These are phyloP conservation scores for Echinosophora koreensis DNA, from an alignment of 306 rosid genomes.

Conservation along the genomic window DNA sequence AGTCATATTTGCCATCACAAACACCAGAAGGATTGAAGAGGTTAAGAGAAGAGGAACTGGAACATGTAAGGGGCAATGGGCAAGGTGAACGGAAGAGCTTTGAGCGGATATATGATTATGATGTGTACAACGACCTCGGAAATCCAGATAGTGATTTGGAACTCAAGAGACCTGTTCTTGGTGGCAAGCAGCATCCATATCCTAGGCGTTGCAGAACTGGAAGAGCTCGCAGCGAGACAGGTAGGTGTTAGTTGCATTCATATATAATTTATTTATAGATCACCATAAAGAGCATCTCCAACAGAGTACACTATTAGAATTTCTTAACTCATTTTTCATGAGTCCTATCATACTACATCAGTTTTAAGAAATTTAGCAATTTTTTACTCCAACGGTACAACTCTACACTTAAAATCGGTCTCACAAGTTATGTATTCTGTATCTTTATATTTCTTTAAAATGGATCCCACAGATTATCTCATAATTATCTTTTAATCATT, in stretches of 20 bases:
- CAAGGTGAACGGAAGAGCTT: conserved; percentile 56
- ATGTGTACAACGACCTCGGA: conserved; percentile 77
- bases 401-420: too few relatives aligned
- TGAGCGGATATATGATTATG: conserved; percentile 74
- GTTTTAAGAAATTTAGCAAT: too few relatives aligned
- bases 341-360: too few relatives aligned
- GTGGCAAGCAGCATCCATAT: conserved; percentile 63
- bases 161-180: conserved; percentile 63
- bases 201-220: conserved; percentile 87
- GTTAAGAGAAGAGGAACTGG: conserved; percentile 58
- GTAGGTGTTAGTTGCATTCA: not conserved
- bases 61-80: conserved; percentile 60
- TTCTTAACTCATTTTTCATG: too few relatives aligned
- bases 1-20: conserved; percentile 72
- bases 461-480: too few relatives aligned
- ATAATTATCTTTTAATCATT: too few relatives aligned
- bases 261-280: too few relatives aligned
- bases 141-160: conserved; percentile 47
- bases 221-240: conserved; percentile 53
- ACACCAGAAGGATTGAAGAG: conserved; percentile 73
- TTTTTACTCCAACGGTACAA: too few relatives aligned
- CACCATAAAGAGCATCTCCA: too few relatives aligned
- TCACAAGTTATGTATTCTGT: too few relatives aligned
- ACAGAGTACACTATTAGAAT: too few relatives aligned
- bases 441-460: too few relatives aligned